Conservation (phyloP, 176 grass and related monocot species). For the Paspalum notatum region DNA sequence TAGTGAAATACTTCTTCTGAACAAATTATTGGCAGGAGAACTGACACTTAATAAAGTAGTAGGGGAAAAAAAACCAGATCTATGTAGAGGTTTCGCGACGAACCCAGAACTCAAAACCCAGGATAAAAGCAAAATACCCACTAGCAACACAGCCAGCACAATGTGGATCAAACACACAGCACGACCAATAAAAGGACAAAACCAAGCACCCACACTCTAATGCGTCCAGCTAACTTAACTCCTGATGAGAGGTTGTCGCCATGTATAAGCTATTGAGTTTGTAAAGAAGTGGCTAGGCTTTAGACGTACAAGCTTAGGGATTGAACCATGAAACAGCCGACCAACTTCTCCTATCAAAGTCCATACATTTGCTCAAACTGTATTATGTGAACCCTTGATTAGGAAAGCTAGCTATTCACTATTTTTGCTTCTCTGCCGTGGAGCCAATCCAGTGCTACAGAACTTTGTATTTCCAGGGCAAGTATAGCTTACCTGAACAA, state of each 20-base stretch:
- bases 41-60: neutral
- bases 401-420: neutral
- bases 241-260: neutral
- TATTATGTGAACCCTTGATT: neutral
- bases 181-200: too few species aligned
- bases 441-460: neutral
- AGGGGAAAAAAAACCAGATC: neutral
- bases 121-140: neutral
- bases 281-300: neutral
- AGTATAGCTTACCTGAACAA: slow-evolving; percentile 72
- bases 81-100: neutral
- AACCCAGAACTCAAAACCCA: neutral
- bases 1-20: neutral
- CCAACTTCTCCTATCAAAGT: neutral
- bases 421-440: neutral
- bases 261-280: neutral
- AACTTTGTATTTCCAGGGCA: neutral
- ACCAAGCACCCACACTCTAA: too few species aligned
- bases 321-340: neutral
- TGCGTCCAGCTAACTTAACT: too few species aligned
- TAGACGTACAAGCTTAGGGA: neutral
- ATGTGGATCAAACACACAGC: too few species aligned
- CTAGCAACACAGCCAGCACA: neutral
- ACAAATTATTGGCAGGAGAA: neutral
- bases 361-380: neutral